A percentile compares a stretch with the other conserved stretches of the same genome.
Conservation (phyloP, 257 asterid genomes). For the Salvia hispanica region DNA sequence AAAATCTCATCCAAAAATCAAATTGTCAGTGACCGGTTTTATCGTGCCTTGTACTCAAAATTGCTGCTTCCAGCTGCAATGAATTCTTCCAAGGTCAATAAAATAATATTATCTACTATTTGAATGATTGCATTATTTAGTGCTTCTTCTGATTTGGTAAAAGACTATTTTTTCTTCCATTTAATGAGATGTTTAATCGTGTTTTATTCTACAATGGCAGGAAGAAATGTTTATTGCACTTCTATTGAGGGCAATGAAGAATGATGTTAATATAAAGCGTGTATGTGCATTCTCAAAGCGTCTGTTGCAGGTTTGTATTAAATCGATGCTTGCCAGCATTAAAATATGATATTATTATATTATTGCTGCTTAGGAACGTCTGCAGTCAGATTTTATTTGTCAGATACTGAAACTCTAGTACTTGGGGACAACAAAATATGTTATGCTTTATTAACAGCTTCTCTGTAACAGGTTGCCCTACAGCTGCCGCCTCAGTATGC, state of each 20-base stretch:
- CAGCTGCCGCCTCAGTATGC: constrained; percentile 99
- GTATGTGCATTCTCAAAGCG: constrained; percentile 95
- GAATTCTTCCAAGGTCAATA: constrained; percentile 87
- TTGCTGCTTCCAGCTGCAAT: constrained; percentile 91
- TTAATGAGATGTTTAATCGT: neutral
- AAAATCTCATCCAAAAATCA: constrained; percentile 91
- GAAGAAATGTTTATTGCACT: constrained; percentile 92
- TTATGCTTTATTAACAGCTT: constrained; percentile 20
- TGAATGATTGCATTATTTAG: constrained; percentile 16
- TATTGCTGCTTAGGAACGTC: neutral
- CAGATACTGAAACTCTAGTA: neutral
- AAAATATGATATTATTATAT: neutral
- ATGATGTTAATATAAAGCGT: constrained; percentile 80
- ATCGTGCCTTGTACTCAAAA: constrained; percentile 95
- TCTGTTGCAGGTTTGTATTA: constrained; percentile 71
- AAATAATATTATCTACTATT: constrained; percentile 19
- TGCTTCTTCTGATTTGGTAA: neutral
- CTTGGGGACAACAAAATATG: constrained; percentile 11
- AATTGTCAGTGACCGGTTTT: constrained; percentile 88
- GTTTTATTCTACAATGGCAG: constrained; percentile 44
- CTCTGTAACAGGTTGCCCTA: constrained; percentile 61
- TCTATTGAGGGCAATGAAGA: constrained; percentile 86
- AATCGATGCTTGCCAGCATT: neutral
- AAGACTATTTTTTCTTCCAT: neutral
- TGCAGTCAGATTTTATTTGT: neutral